Evolutionary conservation across 1,139 yeast genomes (phyloP), one percentile per base, ranked within the genome.

Genomic region (Hemisphaericaspora xylanilytica): DNA sequence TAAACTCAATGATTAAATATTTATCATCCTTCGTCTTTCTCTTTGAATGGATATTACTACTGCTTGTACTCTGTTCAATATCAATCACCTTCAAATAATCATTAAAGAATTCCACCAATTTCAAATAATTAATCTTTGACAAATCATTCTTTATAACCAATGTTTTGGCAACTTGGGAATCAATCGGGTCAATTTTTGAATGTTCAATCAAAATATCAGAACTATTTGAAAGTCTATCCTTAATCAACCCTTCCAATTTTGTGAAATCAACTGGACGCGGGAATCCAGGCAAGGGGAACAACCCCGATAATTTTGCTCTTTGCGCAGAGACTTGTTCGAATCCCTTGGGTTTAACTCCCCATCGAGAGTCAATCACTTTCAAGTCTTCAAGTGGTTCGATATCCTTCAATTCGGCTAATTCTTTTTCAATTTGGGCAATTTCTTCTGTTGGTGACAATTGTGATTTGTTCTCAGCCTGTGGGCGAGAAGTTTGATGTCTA

Each of bases 331-430:
- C 81, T 10, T 75, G 73, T 52, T 87, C 95, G 57, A 85, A 86
- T 0, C 90, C 95, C 34, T 70, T 65, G 0, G 96, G 90, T 25
- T 74, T 73, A 12, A 76, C 66, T 36, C 89, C 95, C 96, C 96
- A 89, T 39, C 73, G 63, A 0, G 85, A 70, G 28, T 73, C 76
- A 7, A 69, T 54, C 6, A 65, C 61, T 29, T 80, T 66, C 16
- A 68, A 50, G 20, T 61, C 59, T 6, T 59, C 63, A 13, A 70
- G 49, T 2, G 58, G 42, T 5, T 53, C 51, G 1, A 53, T 52
- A 9, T 56, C 52, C 18, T 48, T 49, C 4, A 67, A 45, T 6
- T 46, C 41, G 12, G 42, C 40, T 32, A 70, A 53, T 26, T 48
- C 48, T 13, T 47, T 24, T 31, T 44, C 45, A 28, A 38, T 36